Conservation (phyloP, 192 early-diverging fungal genomes). For the Podila horticola region DNA sequence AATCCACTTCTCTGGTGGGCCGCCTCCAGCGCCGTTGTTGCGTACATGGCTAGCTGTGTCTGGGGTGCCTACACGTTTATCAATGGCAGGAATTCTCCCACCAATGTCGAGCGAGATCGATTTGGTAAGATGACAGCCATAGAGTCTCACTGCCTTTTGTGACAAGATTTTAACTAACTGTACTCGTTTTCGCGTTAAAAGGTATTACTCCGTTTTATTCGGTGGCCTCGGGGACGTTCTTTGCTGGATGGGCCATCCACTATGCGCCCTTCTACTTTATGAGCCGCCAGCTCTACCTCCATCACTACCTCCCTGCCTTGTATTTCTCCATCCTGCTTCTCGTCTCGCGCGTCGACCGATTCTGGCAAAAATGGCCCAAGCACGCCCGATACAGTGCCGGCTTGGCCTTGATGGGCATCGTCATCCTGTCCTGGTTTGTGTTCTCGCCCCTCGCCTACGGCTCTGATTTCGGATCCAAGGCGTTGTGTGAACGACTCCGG, state of each 20-base stretch:
- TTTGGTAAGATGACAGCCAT: conserved; percentile 22
- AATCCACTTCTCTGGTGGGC: conserved; percentile 92
- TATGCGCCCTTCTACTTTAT: conserved; percentile 95
- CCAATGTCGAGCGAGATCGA: conserved; percentile 36
- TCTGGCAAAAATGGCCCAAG: conserved; percentile 55
- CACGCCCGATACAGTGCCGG: conserved; percentile 59
- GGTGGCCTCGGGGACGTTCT: conserved; percentile 70
- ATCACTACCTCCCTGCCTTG: conserved; percentile 93
- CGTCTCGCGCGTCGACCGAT: conserved; percentile 75
- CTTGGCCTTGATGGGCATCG: conserved; percentile 60
- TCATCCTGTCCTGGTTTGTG: conserved; percentile 70
- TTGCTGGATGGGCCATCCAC: conserved; percentile 84
- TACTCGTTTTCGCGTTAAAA: conserved; percentile 15
- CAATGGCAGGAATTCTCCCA: conserved; percentile 56
- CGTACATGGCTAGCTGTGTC: conserved; percentile 59
- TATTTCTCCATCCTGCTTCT: conserved; percentile 86
- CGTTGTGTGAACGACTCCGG: conserved; percentile 76
- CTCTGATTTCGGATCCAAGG: conserved; percentile 70
- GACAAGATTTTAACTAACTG: not conserved
- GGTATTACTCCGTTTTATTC: conserved; percentile 60
- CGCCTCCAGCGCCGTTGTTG: conserved; percentile 63
- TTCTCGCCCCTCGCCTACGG: conserved; percentile 91
- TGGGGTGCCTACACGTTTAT: conserved; percentile 60
- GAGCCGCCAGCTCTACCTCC: conserved; percentile 87
- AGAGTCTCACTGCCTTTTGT: not conserved